A percentile compares a stretch with the other conserved stretches of the same genome.
Evolutionary conservation across 768 basidiomycete species (phyloP).

Genomic region (Pleurotus djamor): DNA sequence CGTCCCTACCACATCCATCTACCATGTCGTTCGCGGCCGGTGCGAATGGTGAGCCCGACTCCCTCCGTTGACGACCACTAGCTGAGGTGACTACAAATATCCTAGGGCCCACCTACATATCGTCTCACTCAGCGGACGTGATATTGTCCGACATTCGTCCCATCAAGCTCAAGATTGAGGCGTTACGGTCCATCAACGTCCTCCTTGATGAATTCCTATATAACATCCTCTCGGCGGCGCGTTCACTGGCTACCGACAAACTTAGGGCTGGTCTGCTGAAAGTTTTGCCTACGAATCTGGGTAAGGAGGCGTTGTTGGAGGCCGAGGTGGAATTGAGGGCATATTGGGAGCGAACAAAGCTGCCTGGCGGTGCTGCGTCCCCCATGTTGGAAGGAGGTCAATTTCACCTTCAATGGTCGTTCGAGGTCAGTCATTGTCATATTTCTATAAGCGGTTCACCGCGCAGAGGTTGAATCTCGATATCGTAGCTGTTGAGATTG

Average conservation of each 20-base stretch:
- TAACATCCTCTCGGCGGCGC: slow-evolving; percentile 62
- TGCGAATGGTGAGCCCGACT: slow-evolving; percentile 33
- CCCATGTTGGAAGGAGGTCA: slow-evolving; percentile 45
- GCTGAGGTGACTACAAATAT: slow-evolving; percentile 4
- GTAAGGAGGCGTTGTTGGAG: slow-evolving; percentile 90
- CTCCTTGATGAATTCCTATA: slow-evolving; percentile 84
- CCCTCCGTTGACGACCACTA: neutral
- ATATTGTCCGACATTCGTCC: slow-evolving; percentile 92
- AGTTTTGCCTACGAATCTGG: slow-evolving; percentile 76
- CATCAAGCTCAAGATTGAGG: slow-evolving; percentile 78
- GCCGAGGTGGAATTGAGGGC: slow-evolving; percentile 91
- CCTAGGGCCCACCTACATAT: slow-evolving; percentile 73
- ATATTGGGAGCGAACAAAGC: slow-evolving; percentile 76
- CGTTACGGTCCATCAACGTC: slow-evolving; percentile 77
- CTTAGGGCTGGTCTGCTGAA: slow-evolving; percentile 71
- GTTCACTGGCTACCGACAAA: slow-evolving; percentile 71
- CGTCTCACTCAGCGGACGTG: slow-evolving; percentile 81
- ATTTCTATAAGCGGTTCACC: no score
- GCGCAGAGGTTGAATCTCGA: no score
- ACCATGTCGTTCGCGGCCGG: slow-evolving; percentile 45
- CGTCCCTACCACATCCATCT: slow-evolving; percentile 18
- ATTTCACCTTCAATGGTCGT: slow-evolving; percentile 74
- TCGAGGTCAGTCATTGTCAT: slow-evolving; percentile 51
- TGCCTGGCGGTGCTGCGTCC: slow-evolving; percentile 20
- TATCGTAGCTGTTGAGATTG: slow-evolving; percentile 63